Percentiles rank a stretch among this genome's conserved stretches.
Evolutionary conservation across 2,329 filamentous ascomycete species (phyloP).

Genomic region (Sarocladium brachiariae): DNA sequence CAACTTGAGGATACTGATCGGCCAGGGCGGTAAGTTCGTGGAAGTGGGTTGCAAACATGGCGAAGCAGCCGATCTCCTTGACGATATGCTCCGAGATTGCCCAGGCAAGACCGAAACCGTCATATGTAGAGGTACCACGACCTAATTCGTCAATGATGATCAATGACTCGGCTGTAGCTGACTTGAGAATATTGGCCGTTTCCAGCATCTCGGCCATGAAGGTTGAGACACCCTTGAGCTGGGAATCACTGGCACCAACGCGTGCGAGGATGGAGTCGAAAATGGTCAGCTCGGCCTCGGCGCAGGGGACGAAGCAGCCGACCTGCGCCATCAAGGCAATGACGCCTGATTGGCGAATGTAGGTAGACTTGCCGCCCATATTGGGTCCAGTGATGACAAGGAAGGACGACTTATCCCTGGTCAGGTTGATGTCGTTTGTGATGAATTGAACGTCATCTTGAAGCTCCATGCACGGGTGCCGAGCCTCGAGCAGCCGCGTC

Average conservation of each 20-base stretch:
- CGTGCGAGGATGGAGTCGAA: constrained; percentile 96
- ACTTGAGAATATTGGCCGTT: constrained; percentile 96
- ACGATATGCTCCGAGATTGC: constrained; percentile 97
- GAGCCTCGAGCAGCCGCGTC: constrained; percentile 84
- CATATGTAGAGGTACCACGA: constrained; percentile 94
- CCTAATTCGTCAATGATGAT: constrained; percentile 99
- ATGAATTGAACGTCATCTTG: constrained; percentile 99
- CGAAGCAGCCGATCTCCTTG: constrained; percentile 87
- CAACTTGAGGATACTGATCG: constrained; percentile 78
- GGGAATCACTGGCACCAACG: constrained; percentile 91
- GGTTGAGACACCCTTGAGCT: constrained; percentile 94
- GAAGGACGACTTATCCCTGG: constrained; percentile 75
- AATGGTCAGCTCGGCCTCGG: constrained; percentile 84
- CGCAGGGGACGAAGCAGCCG: constrained; percentile 91
- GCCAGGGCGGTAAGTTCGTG: constrained; percentile 91
- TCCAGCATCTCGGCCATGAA: constrained; percentile 99
- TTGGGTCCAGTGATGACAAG: constrained; percentile 96
- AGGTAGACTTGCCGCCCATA: constrained; percentile 98
- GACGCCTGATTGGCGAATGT: constrained; percentile 94
- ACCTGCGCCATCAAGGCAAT: constrained; percentile 96
- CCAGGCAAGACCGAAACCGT: constrained; percentile 98
- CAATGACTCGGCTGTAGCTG: constrained; percentile 85
- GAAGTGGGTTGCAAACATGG: constrained; percentile 96
- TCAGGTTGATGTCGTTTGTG: constrained; percentile 86
- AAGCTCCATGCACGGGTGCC: constrained; percentile 97